Conservation (phyloP, 306 rosid species). For the Corylus heterophylla region DNA sequence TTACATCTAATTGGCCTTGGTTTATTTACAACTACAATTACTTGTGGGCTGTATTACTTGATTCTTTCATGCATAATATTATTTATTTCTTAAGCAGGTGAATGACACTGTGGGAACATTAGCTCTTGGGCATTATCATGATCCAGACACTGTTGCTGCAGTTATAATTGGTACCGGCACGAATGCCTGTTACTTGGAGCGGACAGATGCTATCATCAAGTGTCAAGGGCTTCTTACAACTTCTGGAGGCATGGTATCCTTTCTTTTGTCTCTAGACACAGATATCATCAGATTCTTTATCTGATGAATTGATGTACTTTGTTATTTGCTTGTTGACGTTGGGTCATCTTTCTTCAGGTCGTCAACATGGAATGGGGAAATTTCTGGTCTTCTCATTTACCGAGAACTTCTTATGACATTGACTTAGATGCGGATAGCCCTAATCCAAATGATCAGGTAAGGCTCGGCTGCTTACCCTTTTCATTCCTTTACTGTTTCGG, state of each 20-base stretch:
- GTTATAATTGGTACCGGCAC: slow-evolving; percentile 91
- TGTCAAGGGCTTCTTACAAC: slow-evolving; percentile 78
- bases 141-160: slow-evolving; percentile 85
- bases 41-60: not conserved
- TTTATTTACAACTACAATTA: not conserved
- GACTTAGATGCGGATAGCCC: slow-evolving; percentile 89
- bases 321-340: not conserved
- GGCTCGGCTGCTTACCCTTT: slow-evolving; percentile 20
- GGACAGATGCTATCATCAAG: slow-evolving; percentile 86
- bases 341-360: slow-evolving; percentile 41
- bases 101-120: slow-evolving; percentile 93
- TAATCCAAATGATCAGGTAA: slow-evolving; percentile 88
- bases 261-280: slow-evolving; percentile 1
- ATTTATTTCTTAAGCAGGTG: slow-evolving; percentile 49
- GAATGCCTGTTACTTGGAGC: slow-evolving; percentile 91
- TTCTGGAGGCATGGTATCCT: slow-evolving; percentile 77
- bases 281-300: not conserved
- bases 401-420: slow-evolving; percentile 78
- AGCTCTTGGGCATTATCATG: slow-evolving; percentile 87
- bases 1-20: not conserved
- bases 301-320: not conserved
- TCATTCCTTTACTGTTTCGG: slow-evolving; percentile 10
- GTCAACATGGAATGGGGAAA: slow-evolving; percentile 98
- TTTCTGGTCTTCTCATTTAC: slow-evolving; percentile 91
- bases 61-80: slow-evolving; percentile 7